Conservation (phyloP, 176 grass and related monocot genomes). For the Bothriochloa decipiens region DNA sequence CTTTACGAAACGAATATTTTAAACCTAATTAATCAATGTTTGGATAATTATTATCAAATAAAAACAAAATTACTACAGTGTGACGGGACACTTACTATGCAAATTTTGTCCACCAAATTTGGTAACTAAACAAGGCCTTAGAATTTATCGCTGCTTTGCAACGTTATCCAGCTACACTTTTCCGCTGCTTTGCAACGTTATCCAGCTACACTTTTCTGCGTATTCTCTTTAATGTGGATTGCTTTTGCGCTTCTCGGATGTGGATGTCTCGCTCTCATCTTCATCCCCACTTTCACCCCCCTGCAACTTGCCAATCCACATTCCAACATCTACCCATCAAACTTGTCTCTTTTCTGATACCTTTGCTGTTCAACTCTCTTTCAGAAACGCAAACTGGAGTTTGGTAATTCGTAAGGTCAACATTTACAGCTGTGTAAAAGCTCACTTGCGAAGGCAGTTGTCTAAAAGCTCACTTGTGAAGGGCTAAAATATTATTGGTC, state of each 20-base stretch:
- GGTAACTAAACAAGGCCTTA: too few species aligned
- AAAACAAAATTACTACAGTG: too few species aligned
- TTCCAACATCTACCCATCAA: neutral
- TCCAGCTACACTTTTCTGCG: neutral
- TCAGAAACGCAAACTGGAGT: neutral
- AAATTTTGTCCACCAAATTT: too few species aligned
- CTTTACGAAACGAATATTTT: too few species aligned
- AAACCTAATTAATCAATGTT: too few species aligned
- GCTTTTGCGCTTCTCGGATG: constrained; percentile 30
- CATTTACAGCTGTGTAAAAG: neutral
- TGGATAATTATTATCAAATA: too few species aligned
- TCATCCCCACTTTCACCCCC: constrained; percentile 6
- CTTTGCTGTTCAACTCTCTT: neutral
- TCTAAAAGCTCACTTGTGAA: neutral
- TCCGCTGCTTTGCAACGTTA: neutral
- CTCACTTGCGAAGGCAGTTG: neutral
- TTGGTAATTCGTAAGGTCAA: neutral
- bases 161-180: too few species aligned
- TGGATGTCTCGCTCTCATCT: constrained; percentile 27
- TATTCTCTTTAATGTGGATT: constrained; percentile 10
- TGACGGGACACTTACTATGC: too few species aligned
- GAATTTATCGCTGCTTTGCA: too few species aligned
- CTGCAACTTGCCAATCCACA: neutral
- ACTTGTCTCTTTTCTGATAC: neutral
- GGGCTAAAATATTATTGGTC: neutral